Conservation (phyloP, 805 yeast species). For the Kuraishia borneana region DNA sequence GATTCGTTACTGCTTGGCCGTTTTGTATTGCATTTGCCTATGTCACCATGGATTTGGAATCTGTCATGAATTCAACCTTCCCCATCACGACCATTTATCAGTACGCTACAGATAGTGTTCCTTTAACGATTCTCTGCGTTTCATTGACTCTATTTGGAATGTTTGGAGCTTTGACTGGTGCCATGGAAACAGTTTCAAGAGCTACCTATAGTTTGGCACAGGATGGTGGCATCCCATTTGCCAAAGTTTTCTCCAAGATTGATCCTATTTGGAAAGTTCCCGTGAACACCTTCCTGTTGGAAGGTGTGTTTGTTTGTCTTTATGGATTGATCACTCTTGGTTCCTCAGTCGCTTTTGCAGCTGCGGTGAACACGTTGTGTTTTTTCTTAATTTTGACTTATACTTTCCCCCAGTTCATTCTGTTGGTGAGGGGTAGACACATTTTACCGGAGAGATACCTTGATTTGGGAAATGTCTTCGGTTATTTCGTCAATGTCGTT, state of each 20-base stretch:
- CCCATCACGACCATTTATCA: slow-evolving; percentile 7
- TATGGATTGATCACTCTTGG: background rate
- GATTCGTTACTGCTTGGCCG: slow-evolving; percentile 17
- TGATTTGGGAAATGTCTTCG: background rate
- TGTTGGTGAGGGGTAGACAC: background rate
- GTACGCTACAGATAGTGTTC: slow-evolving; percentile 7
- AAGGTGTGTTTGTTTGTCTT: background rate
- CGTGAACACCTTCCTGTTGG: slow-evolving; percentile 1
- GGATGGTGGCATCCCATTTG: slow-evolving; percentile 14
- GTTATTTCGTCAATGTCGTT: background rate
- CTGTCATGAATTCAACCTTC: slow-evolving; percentile 8
- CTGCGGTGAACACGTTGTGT: background rate
- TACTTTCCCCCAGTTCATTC: background rate
- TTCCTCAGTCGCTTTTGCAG: background rate
- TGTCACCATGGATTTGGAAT: slow-evolving; percentile 12
- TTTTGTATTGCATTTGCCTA: slow-evolving; percentile 18
- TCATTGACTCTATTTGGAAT: slow-evolving; percentile 3
- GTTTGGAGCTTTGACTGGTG: slow-evolving; percentile 34
- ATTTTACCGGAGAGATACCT: background rate
- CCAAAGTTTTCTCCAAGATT: slow-evolving; percentile 10
- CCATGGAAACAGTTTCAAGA: background rate
- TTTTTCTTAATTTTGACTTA: background rate
- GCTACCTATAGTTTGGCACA: slow-evolving; percentile 14
- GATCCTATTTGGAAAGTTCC: slow-evolving; percentile 11
- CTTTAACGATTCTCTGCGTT: slow-evolving; percentile 6